phyloP scores from a whole-genome alignment of 2,329 filamentous ascomycete genomes.

The Claviceps citrina region DNA sequence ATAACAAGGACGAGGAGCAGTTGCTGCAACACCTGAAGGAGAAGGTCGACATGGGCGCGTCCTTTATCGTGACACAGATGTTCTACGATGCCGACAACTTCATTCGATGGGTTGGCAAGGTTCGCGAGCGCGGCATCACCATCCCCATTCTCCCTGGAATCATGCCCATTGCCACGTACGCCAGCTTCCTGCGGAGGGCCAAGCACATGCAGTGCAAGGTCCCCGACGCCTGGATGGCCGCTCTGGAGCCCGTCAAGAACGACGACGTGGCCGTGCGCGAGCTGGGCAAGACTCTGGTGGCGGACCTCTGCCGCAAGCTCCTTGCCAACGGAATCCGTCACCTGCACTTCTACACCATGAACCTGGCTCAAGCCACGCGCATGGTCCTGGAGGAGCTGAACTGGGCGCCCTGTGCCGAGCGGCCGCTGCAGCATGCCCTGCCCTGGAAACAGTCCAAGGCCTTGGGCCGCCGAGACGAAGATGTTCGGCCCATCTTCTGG shows the following conservation, averaged over 20 bases:
- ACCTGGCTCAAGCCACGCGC: slow-evolving; percentile 81
- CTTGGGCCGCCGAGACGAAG: slow-evolving; percentile 76
- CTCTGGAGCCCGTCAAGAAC: slow-evolving; percentile 86
- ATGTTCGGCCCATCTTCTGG: slow-evolving; percentile 98
- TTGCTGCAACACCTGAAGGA: slow-evolving; percentile 89
- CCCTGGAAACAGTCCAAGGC: slow-evolving; percentile 94
- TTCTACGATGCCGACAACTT: slow-evolving; percentile 98
- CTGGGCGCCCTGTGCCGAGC: slow-evolving; percentile 61
- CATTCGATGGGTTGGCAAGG: slow-evolving; percentile 74
- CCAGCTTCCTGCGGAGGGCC: slow-evolving; percentile 76
- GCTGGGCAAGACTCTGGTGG: slow-evolving; percentile 72
- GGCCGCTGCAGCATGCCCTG: slow-evolving; percentile 73
- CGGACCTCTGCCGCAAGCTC: slow-evolving; percentile 78
- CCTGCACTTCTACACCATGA: slow-evolving; percentile 99
- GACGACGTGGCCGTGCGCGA: slow-evolving; percentile 87
- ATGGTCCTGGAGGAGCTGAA: slow-evolving; percentile 86
- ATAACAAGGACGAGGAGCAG: slow-evolving; percentile 71
- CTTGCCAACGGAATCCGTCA: slow-evolving; percentile 70
- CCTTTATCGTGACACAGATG: slow-evolving; percentile 97
- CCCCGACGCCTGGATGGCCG: slow-evolving; percentile 64
- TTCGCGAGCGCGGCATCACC: slow-evolving; percentile 68
- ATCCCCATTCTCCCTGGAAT: slow-evolving; percentile 76
- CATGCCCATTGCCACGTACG: slow-evolving; percentile 84
- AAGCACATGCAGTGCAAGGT: slow-evolving; percentile 83
- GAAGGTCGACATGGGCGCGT: slow-evolving; percentile 86